Evolutionary conservation across 805 yeast species (phyloP).

Genomic region (Pichia cabralensis): DNA sequence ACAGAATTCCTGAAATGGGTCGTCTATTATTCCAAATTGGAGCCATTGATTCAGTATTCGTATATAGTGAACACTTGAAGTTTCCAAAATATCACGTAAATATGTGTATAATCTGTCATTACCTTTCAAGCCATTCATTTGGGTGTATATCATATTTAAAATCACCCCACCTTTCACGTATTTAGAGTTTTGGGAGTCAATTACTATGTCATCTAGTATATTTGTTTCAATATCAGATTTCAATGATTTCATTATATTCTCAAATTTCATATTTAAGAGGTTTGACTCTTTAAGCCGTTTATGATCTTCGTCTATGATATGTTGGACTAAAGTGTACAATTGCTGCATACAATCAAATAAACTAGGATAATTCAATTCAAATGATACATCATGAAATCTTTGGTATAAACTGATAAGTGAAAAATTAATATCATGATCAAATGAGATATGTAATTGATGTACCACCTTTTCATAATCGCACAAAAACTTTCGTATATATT

Average conservation of each 20-base stretch:
- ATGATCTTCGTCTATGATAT: slow-evolving; percentile 40
- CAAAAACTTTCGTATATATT: slow-evolving; percentile 40
- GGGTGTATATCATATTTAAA: slow-evolving; percentile 48
- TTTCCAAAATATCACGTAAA: slow-evolving; percentile 41
- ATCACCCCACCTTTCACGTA: slow-evolving; percentile 74
- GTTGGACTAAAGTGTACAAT: slow-evolving; percentile 41
- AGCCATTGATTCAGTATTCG: slow-evolving; percentile 74
- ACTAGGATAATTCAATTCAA: slow-evolving; percentile 8
- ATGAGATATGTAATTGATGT: slow-evolving; percentile 42
- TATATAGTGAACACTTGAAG: slow-evolving; percentile 54
- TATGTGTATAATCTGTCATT: slow-evolving; percentile 48
- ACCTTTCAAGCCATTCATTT: slow-evolving; percentile 53
- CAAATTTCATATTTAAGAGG: slow-evolving; percentile 19
- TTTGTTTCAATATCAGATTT: slow-evolving; percentile 25
- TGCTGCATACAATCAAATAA: slow-evolving; percentile 36
- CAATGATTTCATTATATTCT: slow-evolving; percentile 26
- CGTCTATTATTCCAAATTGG: slow-evolving; percentile 59
- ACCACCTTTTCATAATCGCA: slow-evolving; percentile 25
- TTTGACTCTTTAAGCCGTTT: slow-evolving; percentile 27
- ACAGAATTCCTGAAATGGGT: slow-evolving; percentile 75
- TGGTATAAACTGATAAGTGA: slow-evolving; percentile 53
- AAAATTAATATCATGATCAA: slow-evolving; percentile 37
- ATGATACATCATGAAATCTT: slow-evolving; percentile 23
- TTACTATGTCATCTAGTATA: slow-evolving; percentile 36
- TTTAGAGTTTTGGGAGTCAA: slow-evolving; percentile 42